Conservation (phyloP, 2,329 filamentous ascomycete species). For the Paraphaeosphaeria minitans region DNA sequence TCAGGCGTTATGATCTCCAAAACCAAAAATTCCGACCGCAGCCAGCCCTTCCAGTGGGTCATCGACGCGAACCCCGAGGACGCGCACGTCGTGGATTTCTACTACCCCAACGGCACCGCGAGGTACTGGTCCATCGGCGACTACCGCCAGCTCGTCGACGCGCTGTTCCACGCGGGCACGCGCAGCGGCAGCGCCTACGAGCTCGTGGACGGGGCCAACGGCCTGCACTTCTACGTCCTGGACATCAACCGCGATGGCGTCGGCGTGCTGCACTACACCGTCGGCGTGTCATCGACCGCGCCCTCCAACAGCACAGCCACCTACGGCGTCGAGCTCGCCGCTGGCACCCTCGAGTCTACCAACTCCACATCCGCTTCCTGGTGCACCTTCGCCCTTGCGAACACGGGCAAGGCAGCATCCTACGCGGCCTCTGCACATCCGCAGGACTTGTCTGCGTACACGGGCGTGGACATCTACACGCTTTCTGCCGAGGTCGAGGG, state of each 20-base stretch:
- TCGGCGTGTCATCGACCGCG: conserved; percentile 53
- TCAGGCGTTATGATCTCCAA: conserved; percentile 61
- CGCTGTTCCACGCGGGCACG: conserved; percentile 61
- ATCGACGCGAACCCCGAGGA: conserved; percentile 62
- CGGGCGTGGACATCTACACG: conserved; percentile 55
- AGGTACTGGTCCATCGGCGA: conserved; percentile 58
- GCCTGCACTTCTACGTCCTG: conserved; percentile 58
- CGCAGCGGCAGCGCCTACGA: conserved; percentile 58
- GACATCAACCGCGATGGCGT: conserved; percentile 48
- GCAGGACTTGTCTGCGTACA: conserved; percentile 48
- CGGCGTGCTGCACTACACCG: conserved; percentile 56
- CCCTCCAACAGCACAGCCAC: conserved; percentile 42
- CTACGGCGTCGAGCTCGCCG: conserved; percentile 46
- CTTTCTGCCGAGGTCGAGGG: conserved; percentile 53
- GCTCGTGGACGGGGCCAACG: conserved; percentile 54
- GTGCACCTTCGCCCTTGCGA: conserved; percentile 56
- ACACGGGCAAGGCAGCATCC: conserved; percentile 46
- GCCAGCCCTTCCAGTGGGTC: conserved; percentile 59
- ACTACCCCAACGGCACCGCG: conserved; percentile 55
- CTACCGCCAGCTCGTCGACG: conserved; percentile 60
- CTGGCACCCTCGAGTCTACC: conserved; percentile 39
- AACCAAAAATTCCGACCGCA: conserved; percentile 52
- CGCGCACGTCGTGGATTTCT: conserved; percentile 57
- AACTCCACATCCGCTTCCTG: conserved; percentile 33
- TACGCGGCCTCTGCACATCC: conserved; percentile 29